Conservation (phyloP, 2,329 filamentous ascomycete genomes). For the Sporothrix phasma region DNA sequence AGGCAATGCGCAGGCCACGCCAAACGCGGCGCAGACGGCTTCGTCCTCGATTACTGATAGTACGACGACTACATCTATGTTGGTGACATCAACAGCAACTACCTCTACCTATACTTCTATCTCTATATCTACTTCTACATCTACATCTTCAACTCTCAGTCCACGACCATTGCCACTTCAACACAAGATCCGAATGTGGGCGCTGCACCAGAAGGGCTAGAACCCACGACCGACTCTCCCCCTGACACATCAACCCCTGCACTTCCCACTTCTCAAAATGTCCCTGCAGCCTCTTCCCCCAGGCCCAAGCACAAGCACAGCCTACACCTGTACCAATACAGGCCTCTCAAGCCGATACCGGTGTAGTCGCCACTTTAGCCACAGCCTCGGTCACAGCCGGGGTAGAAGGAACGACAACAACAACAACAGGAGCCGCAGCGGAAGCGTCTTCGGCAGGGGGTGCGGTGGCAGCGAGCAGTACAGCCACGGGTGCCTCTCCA, state of each 20-base stretch:
- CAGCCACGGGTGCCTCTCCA: neutral
- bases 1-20: slow-evolving; percentile 11
- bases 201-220: slow-evolving; percentile 10
- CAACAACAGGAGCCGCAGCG: neutral
- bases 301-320: slow-evolving; percentile 15
- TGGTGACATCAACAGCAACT: slow-evolving; percentile 17
- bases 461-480: too few species aligned
- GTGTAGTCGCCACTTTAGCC: slow-evolving; percentile 22
- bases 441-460: neutral
- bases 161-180: neutral
- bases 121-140: slow-evolving; percentile 14
- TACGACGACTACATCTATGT: slow-evolving; percentile 28
- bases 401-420: neutral
- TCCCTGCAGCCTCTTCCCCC: neutral
- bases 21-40: neutral
- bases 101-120: slow-evolving; percentile 15
- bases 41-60: slow-evolving; percentile 19
- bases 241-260: neutral
- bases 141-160: slow-evolving; percentile 7
- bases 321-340: slow-evolving; percentile 18
- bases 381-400: slow-evolving; percentile 13
- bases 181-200: slow-evolving; percentile 10
- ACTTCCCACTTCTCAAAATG: neutral
- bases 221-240: slow-evolving; percentile 12
- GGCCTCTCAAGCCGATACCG: slow-evolving; percentile 31